Percentiles rank a stretch among this genome's conserved stretches.
phyloP scores from a whole-genome alignment of 495 filamentous ascomycete species.

The Hypoxylon fragiforme region DNA sequence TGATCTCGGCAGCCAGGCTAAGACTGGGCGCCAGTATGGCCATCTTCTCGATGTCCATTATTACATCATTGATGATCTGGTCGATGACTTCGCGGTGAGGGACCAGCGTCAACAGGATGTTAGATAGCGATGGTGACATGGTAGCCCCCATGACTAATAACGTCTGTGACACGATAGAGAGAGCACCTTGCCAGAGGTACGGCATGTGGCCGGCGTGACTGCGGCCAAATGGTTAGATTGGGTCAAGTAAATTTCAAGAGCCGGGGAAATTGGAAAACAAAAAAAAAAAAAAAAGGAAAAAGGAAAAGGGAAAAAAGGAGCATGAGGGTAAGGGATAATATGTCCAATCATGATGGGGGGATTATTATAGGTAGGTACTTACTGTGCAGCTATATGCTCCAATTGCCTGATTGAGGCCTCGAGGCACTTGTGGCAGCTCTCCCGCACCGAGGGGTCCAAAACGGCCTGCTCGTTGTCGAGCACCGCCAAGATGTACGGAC shows the following conservation, averaged over 20 bases:
- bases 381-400: slow-evolving; percentile 76
- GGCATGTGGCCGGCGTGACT: slow-evolving; percentile 82
- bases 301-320: too few species aligned
- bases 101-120: slow-evolving; percentile 63
- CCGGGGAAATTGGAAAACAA: too few species aligned
- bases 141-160: slow-evolving; percentile 81
- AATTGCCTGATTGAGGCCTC: slow-evolving; percentile 80
- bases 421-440: slow-evolving; percentile 79
- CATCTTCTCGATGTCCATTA: slow-evolving; percentile 72
- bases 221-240: slow-evolving; percentile 52
- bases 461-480: slow-evolving; percentile 74
- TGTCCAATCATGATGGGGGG: slow-evolving; percentile 23
- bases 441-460: slow-evolving; percentile 68
- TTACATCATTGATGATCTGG: slow-evolving; percentile 72
- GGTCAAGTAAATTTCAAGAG: slow-evolving; percentile 30
- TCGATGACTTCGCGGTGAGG: slow-evolving; percentile 63
- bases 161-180: slow-evolving; percentile 80
- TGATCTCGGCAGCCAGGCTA: slow-evolving; percentile 71
- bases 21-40: slow-evolving; percentile 75
- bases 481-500: slow-evolving; percentile 79
- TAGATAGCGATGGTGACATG: slow-evolving; percentile 73
- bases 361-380: too few species aligned
- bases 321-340: slow-evolving; percentile 23
- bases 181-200: slow-evolving; percentile 84
- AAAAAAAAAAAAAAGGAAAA: too few species aligned